phyloP scores from a whole-genome alignment of 129 eudicot species.

The Heracleum sosnowskyi region DNA sequence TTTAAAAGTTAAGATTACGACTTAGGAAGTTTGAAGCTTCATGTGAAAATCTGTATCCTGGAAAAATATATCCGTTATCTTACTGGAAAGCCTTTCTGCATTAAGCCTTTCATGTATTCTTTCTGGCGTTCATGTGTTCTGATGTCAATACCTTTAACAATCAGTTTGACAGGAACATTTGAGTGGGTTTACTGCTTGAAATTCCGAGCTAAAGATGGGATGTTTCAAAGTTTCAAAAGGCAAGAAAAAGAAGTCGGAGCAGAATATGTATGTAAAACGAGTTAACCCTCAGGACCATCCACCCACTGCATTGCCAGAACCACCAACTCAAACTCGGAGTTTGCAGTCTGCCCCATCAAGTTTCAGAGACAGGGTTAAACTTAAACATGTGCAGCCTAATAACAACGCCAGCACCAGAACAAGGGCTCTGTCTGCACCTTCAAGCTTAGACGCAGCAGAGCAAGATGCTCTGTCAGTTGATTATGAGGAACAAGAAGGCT shows the following conservation, averaged over 20 bases:
- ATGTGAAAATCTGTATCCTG: neutral
- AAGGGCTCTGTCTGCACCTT: constrained; percentile 80
- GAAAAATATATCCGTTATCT: neutral
- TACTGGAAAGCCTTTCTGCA: neutral
- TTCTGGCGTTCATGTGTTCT: neutral
- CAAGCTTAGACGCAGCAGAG: constrained; percentile 64
- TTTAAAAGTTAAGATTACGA: neutral
- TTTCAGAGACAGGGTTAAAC: constrained; percentile 65
- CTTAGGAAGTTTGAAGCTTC: neutral
- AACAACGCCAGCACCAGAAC: constrained; percentile 29
- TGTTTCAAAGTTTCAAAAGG: constrained; percentile 74
- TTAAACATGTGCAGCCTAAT: constrained; percentile 47
- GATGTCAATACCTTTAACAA: neutral
- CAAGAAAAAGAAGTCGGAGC: constrained; percentile 68
- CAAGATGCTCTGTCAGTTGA: constrained; percentile 57
- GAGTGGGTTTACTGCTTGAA: neutral
- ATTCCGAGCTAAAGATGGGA: constrained; percentile 48
- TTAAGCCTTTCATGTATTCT: neutral
- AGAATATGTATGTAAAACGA: constrained; percentile 36
- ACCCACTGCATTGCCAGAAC: constrained; percentile 79
- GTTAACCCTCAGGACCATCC: constrained; percentile 71
- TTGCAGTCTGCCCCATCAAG: constrained; percentile 95
- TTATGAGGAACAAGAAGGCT: constrained; percentile 54
- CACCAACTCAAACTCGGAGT: constrained; percentile 42
- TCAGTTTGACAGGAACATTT: neutral